Conservation (phyloP, 441 rosid species). For the Manihot esculenta region DNA sequence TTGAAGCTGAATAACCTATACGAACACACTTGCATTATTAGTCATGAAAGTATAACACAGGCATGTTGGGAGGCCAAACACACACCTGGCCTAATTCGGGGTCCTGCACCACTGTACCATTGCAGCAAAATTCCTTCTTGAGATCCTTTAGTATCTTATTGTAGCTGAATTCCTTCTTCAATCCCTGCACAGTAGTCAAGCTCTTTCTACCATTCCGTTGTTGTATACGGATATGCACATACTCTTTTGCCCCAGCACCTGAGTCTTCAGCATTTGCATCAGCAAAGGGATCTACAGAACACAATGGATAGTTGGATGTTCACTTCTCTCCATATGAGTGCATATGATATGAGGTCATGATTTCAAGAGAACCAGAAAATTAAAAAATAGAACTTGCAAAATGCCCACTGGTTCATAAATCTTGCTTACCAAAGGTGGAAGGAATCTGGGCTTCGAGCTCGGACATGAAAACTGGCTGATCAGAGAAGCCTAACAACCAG, state of each 20-base stretch:
- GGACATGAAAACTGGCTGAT: conserved; percentile 82
- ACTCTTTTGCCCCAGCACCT: conserved; percentile 83
- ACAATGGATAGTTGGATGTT: neutral
- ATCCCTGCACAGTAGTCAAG: conserved; percentile 94
- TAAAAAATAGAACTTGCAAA: conserved; percentile 34
- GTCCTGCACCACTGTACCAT: conserved; percentile 94
- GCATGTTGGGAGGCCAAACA: neutral
- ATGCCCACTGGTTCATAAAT: neutral
- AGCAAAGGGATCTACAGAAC: conserved; percentile 72
- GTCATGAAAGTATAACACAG: conserved; percentile 29
- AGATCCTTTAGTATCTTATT: conserved; percentile 90
- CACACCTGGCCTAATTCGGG: conserved; percentile 86
- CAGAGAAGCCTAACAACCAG: conserved; percentile 41
- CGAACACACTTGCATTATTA: neutral
- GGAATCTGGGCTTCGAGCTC: conserved; percentile 83
- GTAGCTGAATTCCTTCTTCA: conserved; percentile 90
- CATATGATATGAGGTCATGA: conserved; percentile 46
- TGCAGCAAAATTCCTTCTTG: conserved; percentile 95
- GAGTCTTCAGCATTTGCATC: conserved; percentile 91
- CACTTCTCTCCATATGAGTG: conserved; percentile 3
- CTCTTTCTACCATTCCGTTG: conserved; percentile 92
- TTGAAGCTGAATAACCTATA: conserved; percentile 78
- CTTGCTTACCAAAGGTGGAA: conserved; percentile 63
- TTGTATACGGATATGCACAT: conserved; percentile 84
- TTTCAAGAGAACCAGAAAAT: neutral